Base-by-base conservation (phyloP, 805 yeast species). In the Cyberlindnera bimundalis region DNA sequence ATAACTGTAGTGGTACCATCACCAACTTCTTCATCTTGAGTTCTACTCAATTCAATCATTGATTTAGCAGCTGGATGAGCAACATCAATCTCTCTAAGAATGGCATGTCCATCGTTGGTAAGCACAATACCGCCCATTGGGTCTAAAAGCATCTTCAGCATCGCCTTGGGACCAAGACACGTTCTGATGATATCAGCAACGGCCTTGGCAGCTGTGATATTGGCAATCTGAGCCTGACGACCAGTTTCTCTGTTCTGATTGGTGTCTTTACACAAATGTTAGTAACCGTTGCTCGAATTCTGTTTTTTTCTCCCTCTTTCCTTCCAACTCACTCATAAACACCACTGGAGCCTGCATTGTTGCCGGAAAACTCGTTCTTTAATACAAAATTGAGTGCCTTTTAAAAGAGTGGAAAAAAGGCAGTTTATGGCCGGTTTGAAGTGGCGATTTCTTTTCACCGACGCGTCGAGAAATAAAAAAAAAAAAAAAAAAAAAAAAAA, bases 41-140 rank as follows among this genome's bases (percentile, higher is more conserved):
- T 90, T 68, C 99, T 79, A 56, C 93, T 81, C 51, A 93, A 76
- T 67, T 93, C 99, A 59, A 93, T 85, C 98, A 93, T 93, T 24
- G 96, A 84, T 67, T 93, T 93, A 34, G 99, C 99, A 5, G 99
- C 99, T 10, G 99, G 99, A 62, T 93, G 99, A 4, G 96, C 89
- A 42, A 85, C 95, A 61, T 91, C 98, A 53, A 93, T 93, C 62
- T 93, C 99, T 60, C 99, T 79, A 53, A 93, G 71, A 53, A 93
- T 93, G 14, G 99, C 99, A 66, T 93, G 99, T 12, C 99, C 99
- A 64, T 93, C 99, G 66, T 93, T 93, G 42, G 99, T 93, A 50
- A 93, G 73, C 13, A 91, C 97, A 52, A 93, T 85, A 24, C 99
- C 99, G 24, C 93, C 91, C 74, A 69, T 68, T 42, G 99, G 99